These are phyloP conservation scores for Lepraria neglecta DNA, from an alignment of 495 filamentous ascomycete genomes.

Conservation along the genomic window DNA sequence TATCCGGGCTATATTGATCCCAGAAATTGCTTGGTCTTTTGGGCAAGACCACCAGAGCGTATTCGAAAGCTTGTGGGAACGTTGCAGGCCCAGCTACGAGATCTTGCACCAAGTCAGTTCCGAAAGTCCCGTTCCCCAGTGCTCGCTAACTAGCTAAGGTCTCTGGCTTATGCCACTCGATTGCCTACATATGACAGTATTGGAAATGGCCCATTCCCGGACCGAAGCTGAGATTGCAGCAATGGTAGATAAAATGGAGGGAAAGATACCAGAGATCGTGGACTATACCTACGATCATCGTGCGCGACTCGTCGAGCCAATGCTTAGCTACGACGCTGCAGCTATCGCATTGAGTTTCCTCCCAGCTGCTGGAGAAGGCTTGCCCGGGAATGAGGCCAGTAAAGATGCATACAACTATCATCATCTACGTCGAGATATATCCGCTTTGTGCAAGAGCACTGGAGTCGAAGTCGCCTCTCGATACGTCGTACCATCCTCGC, in stretches of 20 bases:
- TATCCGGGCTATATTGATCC: constrained; percentile 64
- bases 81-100: constrained; percentile 58
- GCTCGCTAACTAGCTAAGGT: constrained; percentile 38
- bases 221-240: constrained; percentile 54
- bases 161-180: constrained; percentile 79
- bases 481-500: constrained; percentile 80
- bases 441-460: constrained; percentile 46
- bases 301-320: constrained; percentile 69
- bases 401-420: constrained; percentile 75
- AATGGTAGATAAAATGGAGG: constrained; percentile 49
- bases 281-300: constrained; percentile 57
- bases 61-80: constrained; percentile 56
- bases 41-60: constrained; percentile 71
- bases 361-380: constrained; percentile 57
- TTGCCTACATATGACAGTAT: constrained; percentile 75
- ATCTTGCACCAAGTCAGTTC: constrained; percentile 5
- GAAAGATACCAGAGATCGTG: constrained; percentile 47
- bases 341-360: constrained; percentile 82
- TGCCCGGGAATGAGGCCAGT: constrained; percentile 25
- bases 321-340: constrained; percentile 75
- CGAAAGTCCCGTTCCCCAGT: background rate
- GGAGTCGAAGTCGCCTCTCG: constrained; percentile 61
- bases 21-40: constrained; percentile 77
- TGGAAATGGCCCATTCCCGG: constrained; percentile 71
- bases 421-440: constrained; percentile 77